Conservation (phyloP, 768 basidiomycete genomes). For the Lentinula lateritia region DNA sequence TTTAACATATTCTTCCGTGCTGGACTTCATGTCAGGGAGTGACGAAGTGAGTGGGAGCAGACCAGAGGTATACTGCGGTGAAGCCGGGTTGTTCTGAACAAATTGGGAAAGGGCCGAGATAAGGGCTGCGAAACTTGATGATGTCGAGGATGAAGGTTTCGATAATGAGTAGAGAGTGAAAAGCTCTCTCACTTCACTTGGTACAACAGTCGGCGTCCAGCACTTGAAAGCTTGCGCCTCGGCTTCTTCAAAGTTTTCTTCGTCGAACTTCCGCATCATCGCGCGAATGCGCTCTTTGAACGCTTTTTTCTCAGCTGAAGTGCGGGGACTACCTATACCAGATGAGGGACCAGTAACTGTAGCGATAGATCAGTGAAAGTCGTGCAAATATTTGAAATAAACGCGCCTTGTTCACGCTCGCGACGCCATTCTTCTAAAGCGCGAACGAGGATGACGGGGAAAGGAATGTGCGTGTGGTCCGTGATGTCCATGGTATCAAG, state of each 20-base stretch:
- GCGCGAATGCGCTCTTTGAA: slow-evolving; percentile 67
- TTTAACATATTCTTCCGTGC: slow-evolving; percentile 75
- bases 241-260: slow-evolving; percentile 98
- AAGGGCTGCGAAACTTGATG: slow-evolving; percentile 4
- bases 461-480: slow-evolving; percentile 88
- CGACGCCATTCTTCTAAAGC: slow-evolving; percentile 69
- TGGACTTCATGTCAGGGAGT: slow-evolving; percentile 95
- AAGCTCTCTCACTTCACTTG: slow-evolving; percentile 57
- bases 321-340: slow-evolving; percentile 36
- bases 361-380: background rate
- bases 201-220: slow-evolving; percentile 60
- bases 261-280: slow-evolving; percentile 72
- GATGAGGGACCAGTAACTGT: background rate
- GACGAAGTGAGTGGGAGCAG: slow-evolving; percentile 81
- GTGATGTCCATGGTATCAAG: slow-evolving; percentile 79
- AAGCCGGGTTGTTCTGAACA: slow-evolving; percentile 24
- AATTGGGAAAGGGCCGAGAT: slow-evolving; percentile 23
- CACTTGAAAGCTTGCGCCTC: slow-evolving; percentile 80
- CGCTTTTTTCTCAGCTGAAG: slow-evolving; percentile 61
- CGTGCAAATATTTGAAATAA: background rate
- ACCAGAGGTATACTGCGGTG: slow-evolving; percentile 68
- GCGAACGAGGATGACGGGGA: slow-evolving; percentile 82
- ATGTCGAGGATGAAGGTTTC: slow-evolving; percentile 26
- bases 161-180: slow-evolving; percentile 56
- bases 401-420: slow-evolving; percentile 35